Percentiles rank a stretch among this genome's conserved stretches.
Conservation (phyloP, 2,329 filamentous ascomycete genomes). For the Diaporthe vaccinii region DNA sequence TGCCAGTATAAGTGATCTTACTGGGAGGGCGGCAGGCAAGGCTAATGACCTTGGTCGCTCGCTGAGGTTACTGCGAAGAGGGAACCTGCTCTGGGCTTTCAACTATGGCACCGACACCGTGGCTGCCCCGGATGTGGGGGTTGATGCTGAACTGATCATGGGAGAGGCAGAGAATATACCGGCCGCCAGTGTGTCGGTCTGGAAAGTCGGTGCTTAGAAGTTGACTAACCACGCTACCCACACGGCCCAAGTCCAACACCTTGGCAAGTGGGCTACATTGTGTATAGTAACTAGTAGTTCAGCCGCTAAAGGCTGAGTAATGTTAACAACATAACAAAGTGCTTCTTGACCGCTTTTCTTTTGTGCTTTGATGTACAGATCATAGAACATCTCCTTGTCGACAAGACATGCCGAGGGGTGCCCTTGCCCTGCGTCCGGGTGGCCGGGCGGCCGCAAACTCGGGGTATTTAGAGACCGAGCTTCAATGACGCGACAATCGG, state of each 20-base stretch:
- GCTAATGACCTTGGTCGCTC: slow-evolving; percentile 41
- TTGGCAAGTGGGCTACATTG: not conserved
- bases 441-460: not conserved
- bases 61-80: slow-evolving; percentile 42
- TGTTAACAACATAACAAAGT: not conserved
- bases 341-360: too few relatives aligned
- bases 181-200: slow-evolving; percentile 42
- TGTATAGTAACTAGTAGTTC: not conserved
- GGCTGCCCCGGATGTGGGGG: slow-evolving; percentile 35
- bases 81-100: slow-evolving; percentile 44
- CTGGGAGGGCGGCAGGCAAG: slow-evolving; percentile 40
- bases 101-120: slow-evolving; percentile 44
- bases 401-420: not conserved
- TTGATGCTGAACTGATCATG: slow-evolving; percentile 34
- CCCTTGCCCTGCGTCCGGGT: not conserved
- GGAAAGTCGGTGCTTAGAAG: slow-evolving; percentile 32
- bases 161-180: slow-evolving; percentile 41
- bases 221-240: not conserved
- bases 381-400: not conserved
- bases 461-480: slow-evolving; percentile 14
- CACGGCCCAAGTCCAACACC: not conserved
- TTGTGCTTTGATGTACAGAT: not conserved
- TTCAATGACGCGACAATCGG: not conserved
- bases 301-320: not conserved
- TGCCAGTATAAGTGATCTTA: slow-evolving; percentile 41